These are phyloP conservation scores for Fusarium sp. DNA, from an alignment of 2,329 filamentous ascomycete genomes.

Conservation along the genomic window DNA sequence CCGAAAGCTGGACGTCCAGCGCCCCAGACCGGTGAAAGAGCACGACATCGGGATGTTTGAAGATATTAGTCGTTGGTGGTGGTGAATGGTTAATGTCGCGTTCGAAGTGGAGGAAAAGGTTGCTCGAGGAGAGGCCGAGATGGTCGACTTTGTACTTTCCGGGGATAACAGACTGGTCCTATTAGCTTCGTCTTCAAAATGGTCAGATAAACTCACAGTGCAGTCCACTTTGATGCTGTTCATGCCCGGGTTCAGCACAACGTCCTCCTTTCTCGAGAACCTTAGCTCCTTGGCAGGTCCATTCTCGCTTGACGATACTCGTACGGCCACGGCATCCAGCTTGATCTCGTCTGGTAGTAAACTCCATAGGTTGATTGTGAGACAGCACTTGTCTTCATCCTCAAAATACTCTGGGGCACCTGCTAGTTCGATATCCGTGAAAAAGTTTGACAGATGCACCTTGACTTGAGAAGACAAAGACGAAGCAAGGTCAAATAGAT, in stretches of 20 bases:
- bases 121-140: conserved; percentile 72
- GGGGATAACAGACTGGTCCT: conserved; percentile 68
- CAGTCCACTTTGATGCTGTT: conserved; percentile 53
- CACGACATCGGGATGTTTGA: conserved; percentile 72
- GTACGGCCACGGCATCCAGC: conserved; percentile 73
- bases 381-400: conserved; percentile 78
- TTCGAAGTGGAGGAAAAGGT: conserved; percentile 75
- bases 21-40: conserved; percentile 78
- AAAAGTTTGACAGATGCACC: conserved; percentile 79
- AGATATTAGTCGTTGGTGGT: conserved; percentile 61
- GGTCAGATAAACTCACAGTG: conserved; percentile 46
- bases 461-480: conserved; percentile 68
- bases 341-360: conserved; percentile 77
- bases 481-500: conserved; percentile 59
- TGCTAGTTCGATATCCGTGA: conserved; percentile 75
- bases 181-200: conserved; percentile 43
- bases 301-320: conserved; percentile 66
- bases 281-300: conserved; percentile 70
- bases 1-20: conserved; percentile 74
- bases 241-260: conserved; percentile 60
- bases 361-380: conserved; percentile 77
- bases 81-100: conserved; percentile 63
- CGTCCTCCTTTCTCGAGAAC: conserved; percentile 45
- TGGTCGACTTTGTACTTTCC: conserved; percentile 82
- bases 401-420: conserved; percentile 77